Evolutionary conservation across 192 early-diverging fungal genomes (phyloP).

Genomic region (Coemansia sp.): DNA sequence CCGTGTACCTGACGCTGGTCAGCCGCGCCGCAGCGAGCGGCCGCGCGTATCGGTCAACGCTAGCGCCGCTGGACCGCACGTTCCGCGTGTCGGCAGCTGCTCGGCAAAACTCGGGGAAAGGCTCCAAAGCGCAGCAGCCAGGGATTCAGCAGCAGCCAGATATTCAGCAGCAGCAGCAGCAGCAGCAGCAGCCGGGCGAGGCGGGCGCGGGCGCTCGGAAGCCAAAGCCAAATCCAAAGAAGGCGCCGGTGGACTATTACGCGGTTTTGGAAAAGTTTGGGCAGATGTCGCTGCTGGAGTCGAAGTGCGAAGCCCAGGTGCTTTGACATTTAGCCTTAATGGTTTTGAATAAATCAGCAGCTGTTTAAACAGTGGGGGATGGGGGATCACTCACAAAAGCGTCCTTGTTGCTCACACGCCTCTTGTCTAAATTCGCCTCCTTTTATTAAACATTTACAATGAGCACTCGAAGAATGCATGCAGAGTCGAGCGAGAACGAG

Average conservation of each 20-base stretch:
- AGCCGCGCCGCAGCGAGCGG: conserved; percentile 27
- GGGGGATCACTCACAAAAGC: no score
- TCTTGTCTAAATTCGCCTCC: background rate
- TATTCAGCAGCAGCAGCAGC: no score
- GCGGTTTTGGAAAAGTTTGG: conserved; percentile 51
- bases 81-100: conserved; percentile 17
- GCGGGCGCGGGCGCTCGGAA: background rate
- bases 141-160: no score
- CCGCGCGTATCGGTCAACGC: conserved; percentile 20
- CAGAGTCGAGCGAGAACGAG: conserved; percentile 18
- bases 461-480: background rate
- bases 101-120: no score
- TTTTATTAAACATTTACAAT: background rate
- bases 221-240: conserved; percentile 3
- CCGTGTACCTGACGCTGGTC: conserved; percentile 64
- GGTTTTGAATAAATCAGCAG: background rate
- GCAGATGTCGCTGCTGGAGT: conserved; percentile 47
- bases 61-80: conserved; percentile 24
- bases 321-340: background rate
- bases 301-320: conserved; percentile 17
- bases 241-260: conserved; percentile 29
- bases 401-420: no score
- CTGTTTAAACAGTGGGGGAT: no score
- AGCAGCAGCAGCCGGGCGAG: no score
- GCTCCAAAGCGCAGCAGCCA: no score